A percentile compares a stretch with the other conserved stretches of the same genome.
These are phyloP conservation scores for Arthrobotrys entomopaga DNA, from an alignment of 2,329 filamentous ascomycete species.

Conservation along the genomic window DNA sequence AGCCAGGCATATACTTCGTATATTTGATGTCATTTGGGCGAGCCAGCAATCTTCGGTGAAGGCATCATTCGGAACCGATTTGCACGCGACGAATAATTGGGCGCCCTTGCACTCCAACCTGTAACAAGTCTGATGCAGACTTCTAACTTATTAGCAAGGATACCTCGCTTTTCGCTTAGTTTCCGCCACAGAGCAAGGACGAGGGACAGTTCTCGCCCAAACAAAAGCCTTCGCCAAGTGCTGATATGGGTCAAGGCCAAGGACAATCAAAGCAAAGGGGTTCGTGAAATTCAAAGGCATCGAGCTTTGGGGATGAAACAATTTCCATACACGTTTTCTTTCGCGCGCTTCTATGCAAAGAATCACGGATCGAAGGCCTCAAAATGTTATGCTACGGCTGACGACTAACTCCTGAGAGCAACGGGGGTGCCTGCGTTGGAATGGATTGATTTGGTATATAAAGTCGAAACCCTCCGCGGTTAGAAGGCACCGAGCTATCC, in stretches of 20 bases:
- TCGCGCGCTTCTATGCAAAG: conserved; percentile 15
- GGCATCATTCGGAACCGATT: background rate
- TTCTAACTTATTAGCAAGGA: conserved; percentile 31
- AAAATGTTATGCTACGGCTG: conserved; percentile 24
- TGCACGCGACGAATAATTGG: background rate
- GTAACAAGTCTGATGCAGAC: conserved; percentile 50
- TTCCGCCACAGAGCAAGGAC: no score
- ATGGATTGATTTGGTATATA: conserved; percentile 43
- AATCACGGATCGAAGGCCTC: background rate
- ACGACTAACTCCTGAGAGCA: conserved; percentile 17
- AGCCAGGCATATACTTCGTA: background rate
- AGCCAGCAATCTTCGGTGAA: background rate
- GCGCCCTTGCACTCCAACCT: conserved; percentile 33
- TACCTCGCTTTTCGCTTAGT: conserved; percentile 17
- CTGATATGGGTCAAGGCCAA: conserved; percentile 24
- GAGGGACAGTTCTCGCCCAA: no score
- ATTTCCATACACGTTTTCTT: conserved; percentile 51
- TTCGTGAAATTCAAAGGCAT: conserved; percentile 5
- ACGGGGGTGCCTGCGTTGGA: conserved; percentile 21
- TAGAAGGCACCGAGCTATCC: conserved; percentile 9
- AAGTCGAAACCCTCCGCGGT: conserved; percentile 48
- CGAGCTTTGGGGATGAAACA: conserved; percentile 32
- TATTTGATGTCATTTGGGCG: no score
- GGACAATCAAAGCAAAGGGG: conserved; percentile 29
- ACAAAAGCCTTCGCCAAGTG: background rate